A percentile compares a stretch with the other conserved stretches of the same genome.
Evolutionary conservation across 805 yeast genomes (phyloP).

Genomic region (Ogataea salicorniae): DNA sequence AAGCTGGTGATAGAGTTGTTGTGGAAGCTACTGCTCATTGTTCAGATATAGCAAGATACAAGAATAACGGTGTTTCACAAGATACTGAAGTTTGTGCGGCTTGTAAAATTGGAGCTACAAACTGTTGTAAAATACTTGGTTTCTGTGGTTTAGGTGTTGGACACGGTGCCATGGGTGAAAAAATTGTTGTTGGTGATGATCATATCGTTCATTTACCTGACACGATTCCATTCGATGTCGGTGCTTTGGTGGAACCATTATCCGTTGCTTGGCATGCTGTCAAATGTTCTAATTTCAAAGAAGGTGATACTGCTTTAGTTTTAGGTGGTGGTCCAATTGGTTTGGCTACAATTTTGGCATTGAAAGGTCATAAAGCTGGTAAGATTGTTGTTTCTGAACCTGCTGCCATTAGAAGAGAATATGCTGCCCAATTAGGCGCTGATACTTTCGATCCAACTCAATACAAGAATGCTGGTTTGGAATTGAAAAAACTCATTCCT

Average conservation of each 20-base stretch:
- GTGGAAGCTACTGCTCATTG: conserved; percentile 59
- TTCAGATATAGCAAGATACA: conserved; percentile 29
- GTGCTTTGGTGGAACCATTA: conserved; percentile 54
- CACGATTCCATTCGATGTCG: conserved; percentile 28
- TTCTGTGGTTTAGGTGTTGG: conserved; percentile 47
- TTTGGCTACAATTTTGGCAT: conserved; percentile 46
- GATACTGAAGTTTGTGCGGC: conserved; percentile 36
- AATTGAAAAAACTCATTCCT: conserved; percentile 34
- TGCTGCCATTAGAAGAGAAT: conserved; percentile 53
- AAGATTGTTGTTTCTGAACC: conserved; percentile 54
- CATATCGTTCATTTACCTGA: conserved; percentile 31
- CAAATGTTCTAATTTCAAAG: conserved; percentile 37
- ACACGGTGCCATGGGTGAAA: conserved; percentile 43
- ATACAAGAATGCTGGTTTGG: conserved; percentile 34
- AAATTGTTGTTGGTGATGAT: conserved; percentile 31
- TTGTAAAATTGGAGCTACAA: conserved; percentile 34
- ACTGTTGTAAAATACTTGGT: conserved; percentile 30
- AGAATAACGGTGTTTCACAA: conserved; percentile 21
- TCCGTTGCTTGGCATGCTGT: conserved; percentile 60
- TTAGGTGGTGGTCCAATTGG: conserved; percentile 61
- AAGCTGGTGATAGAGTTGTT: conserved; percentile 54
- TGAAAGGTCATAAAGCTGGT: conserved; percentile 42
- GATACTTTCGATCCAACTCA: conserved; percentile 45
- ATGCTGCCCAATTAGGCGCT: conserved; percentile 46
- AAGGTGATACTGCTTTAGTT: conserved; percentile 44